Percentiles rank a stretch among this genome's conserved stretches.
These are phyloP conservation scores for Xylariaceae sp. DNA, from an alignment of 2,329 filamentous ascomycete genomes.

Conservation along the genomic window DNA sequence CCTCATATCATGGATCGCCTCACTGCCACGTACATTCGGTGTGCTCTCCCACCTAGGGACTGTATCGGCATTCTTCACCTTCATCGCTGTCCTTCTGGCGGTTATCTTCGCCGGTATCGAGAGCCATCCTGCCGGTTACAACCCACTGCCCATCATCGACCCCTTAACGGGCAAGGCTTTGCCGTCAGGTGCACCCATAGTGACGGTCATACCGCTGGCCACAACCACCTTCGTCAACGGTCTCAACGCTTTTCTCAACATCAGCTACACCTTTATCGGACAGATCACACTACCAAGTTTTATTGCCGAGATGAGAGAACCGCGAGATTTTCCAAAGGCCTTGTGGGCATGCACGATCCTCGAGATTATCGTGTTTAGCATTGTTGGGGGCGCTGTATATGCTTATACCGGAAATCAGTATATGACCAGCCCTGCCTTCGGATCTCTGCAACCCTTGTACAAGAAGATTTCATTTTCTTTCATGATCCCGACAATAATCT, in stretches of 20 bases:
- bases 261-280: conserved; percentile 92
- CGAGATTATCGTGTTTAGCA: conserved; percentile 78
- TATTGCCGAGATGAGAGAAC: conserved; percentile 85
- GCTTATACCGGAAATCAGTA: conserved; percentile 87
- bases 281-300: conserved; percentile 92
- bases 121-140: conserved; percentile 64
- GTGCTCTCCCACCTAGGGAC: conserved; percentile 75
- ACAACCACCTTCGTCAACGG: conserved; percentile 76
- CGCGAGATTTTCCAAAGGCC: conserved; percentile 84
- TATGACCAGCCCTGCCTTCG: conserved; percentile 81
- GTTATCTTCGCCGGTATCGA: conserved; percentile 77
- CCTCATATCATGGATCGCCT: conserved; percentile 70
- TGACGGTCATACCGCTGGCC: conserved; percentile 60
- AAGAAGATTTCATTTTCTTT: conserved; percentile 90
- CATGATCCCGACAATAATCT: conserved; percentile 93
- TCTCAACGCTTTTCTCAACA: conserved; percentile 88
- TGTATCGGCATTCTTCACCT: conserved; percentile 78
- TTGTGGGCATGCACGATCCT: conserved; percentile 86
- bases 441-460: conserved; percentile 69
- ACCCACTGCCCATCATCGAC: conserved; percentile 34
- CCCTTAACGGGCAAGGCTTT: conserved; percentile 19
- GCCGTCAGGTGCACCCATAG: conserved; percentile 55
- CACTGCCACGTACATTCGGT: conserved; percentile 78
- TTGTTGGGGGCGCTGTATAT: conserved; percentile 77
- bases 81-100: conserved; percentile 79